These are phyloP conservation scores for Crithidia sp. DNA, from an alignment of 208 protist species.

Conservation along the genomic window DNA sequence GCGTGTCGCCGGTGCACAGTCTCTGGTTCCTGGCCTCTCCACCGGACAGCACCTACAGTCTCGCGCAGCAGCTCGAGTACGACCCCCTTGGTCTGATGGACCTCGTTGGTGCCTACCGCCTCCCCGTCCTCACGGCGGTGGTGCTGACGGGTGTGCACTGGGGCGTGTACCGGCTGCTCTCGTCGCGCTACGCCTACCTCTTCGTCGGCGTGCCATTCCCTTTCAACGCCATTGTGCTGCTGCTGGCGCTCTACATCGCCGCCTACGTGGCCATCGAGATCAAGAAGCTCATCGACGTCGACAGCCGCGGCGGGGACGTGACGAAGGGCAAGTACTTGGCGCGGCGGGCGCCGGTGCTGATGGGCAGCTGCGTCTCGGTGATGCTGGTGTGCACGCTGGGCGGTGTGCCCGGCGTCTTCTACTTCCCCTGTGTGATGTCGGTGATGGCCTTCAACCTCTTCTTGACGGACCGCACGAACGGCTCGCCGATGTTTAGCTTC, in stretches of 20 bases:
- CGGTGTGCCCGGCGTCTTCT: conserved; percentile 61
- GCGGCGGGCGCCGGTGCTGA: conserved; percentile 34
- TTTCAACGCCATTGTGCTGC: conserved; percentile 63
- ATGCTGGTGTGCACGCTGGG: conserved; percentile 51
- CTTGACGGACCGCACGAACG: conserved; percentile 74
- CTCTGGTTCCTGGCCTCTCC: conserved; percentile 74
- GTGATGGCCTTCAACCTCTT: conserved; percentile 76
- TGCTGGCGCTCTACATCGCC: conserved; percentile 60
- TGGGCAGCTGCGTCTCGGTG: conserved; percentile 43
- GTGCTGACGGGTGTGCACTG: conserved; percentile 49
- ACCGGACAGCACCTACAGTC: conserved; percentile 19
- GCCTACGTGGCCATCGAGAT: conserved; percentile 57
- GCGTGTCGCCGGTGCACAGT: conserved; percentile 45
- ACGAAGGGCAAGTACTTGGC: conserved; percentile 23
- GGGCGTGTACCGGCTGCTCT: conserved; percentile 67
- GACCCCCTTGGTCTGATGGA: conserved; percentile 73
- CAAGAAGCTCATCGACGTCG: conserved; percentile 62
- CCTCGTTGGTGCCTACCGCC: conserved; percentile 39
- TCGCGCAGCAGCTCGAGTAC: conserved; percentile 54
- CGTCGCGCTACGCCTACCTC: conserved; percentile 80
- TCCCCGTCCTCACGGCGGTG: conserved; percentile 37
- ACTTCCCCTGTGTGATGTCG: conserved; percentile 55
- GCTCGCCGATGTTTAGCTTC: conserved; percentile 74
- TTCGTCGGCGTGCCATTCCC: conserved; percentile 77
- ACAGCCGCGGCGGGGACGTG: conserved; percentile 44